phyloP scores from a whole-genome alignment of 441 rosid genomes.

The Aleurites moluccanus region DNA sequence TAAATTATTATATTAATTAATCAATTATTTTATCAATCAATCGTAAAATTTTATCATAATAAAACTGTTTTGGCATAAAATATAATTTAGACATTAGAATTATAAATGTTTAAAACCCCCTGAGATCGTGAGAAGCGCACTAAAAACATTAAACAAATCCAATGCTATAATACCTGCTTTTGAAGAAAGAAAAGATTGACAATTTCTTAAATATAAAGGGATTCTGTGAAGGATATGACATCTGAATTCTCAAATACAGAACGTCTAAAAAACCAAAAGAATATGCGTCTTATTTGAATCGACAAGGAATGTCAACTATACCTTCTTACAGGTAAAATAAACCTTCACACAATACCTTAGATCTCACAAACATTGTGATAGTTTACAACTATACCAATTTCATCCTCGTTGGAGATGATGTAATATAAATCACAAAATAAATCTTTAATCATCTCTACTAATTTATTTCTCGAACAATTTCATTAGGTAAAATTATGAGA shows the following conservation, averaged over 20 bases:
- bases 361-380: neutral
- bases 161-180: too few species aligned
- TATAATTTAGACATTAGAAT: too few species aligned
- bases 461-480: slow-evolving; percentile 3
- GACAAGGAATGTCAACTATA: neutral
- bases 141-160: too few species aligned
- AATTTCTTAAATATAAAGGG: neutral
- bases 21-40: too few species aligned
- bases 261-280: too few species aligned
- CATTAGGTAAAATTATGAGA: neutral
- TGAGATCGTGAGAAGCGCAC: too few species aligned
- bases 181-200: too few species aligned
- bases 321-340: neutral
- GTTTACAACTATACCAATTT: neutral
- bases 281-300: too few species aligned
- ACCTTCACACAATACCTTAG: neutral
- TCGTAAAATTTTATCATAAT: too few species aligned
- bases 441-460: neutral
- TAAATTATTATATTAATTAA: too few species aligned
- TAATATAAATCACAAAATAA: neutral
- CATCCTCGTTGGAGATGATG: neutral
- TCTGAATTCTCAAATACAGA: neutral
- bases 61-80: too few species aligned
- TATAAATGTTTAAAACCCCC: too few species aligned
- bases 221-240: neutral